Evolutionary conservation across 2,329 filamentous ascomycete genomes (phyloP).

Genomic region (Ophiocordyceps camponoti-floridani): DNA sequence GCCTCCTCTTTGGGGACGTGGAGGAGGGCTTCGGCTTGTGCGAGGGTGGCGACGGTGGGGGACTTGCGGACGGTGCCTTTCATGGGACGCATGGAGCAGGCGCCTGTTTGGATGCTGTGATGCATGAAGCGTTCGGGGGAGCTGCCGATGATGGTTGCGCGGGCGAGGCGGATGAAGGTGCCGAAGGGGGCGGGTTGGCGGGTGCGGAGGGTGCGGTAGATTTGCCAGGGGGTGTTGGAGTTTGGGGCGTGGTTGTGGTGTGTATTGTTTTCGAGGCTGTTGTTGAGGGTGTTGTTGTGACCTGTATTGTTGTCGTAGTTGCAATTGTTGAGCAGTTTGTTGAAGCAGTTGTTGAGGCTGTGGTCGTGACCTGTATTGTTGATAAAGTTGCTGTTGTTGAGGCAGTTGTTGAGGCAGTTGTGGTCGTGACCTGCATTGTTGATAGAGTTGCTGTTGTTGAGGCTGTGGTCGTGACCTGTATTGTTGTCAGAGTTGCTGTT

Average conservation of each 20-base stretch:
- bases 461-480: not conserved
- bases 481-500: not conserved
- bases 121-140: slow-evolving; percentile 82
- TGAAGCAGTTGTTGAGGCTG: no score
- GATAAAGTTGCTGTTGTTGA: no score
- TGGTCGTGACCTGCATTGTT: not conserved
- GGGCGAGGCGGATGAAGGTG: no score
- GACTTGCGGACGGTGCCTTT: slow-evolving; percentile 88
- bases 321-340: no score
- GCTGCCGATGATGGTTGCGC: slow-evolving; percentile 57
- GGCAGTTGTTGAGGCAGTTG: not conserved
- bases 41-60: slow-evolving; percentile 43
- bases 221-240: slow-evolving; percentile 36
- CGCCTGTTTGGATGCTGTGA: slow-evolving; percentile 24
- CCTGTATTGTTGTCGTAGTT: no score
- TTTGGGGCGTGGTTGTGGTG: no score
- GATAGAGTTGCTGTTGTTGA: not conserved
- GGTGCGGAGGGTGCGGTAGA: slow-evolving; percentile 52
- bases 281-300: no score
- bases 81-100: slow-evolving; percentile 76
- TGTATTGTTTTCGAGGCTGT: no score
- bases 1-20: slow-evolving; percentile 77
- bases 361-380: no score
- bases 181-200: slow-evolving; percentile 72
- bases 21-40: slow-evolving; percentile 54